Base-by-base conservation (phyloP, 768 basidiomycete species). In the Cyclocybe cylindracea region DNA sequence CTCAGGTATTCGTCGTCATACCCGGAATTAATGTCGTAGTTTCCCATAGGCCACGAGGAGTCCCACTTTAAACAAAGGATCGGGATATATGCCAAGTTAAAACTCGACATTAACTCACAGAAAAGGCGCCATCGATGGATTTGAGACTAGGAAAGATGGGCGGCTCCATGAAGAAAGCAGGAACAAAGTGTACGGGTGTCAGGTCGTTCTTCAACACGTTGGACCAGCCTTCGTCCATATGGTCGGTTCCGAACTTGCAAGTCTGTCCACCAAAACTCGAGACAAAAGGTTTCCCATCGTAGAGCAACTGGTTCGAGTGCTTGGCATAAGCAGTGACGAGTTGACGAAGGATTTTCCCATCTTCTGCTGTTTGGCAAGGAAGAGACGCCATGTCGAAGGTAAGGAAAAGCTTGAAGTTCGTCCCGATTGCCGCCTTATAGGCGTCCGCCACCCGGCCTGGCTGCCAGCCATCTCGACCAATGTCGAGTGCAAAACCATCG, bases 81-180 rank as follows among this genome's bases (percentile, higher is more conserved):
- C 24, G 11, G 33, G 3, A 38, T 10, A 40, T n/a, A 10, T 19
- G 24, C n/a, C 24, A 14, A 7, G 36, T 33, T 31, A 46, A 18
- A 35, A 14, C 16, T 0, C 10, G 50, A n/a, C 5, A 42, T 44
- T 42, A 16, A 61, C 75, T 50, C 44, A 78, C 78, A 58, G 71
- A 69, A 60, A 78, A 78, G 5, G 74, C 76, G 16, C 83, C 85
- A 58, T 85, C 76, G 60, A 82, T 76, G 42, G 76, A 74, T 0
- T 58, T 60, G 47, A 63, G 63, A 48, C 41, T 56, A 33, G 33
- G 57, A 62, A 81, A 79, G 2, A 67, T 69, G 7, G 66, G 62
- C 4, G 77, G 73, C 56, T 83, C 78, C 34, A 77, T 66, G 70
- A 86, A 86, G 64, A 86, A 78, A 0, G 78, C 66, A 2, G 85